Conservation (phyloP, 1,139 yeast genomes). For the Nakaseomyces sp. region DNA sequence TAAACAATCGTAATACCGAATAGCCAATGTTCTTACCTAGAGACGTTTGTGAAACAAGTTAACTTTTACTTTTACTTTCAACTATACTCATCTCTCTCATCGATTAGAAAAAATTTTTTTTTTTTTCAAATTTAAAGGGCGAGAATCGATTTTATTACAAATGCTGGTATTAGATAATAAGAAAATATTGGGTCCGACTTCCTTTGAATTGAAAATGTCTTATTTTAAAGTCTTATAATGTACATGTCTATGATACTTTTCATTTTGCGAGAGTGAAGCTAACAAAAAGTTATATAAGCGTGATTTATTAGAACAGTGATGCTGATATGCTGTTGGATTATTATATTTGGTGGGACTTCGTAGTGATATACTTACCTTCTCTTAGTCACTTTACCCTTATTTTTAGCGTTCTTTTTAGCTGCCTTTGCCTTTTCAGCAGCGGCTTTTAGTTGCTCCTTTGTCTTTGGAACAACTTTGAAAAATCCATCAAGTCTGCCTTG, state of each 20-base stretch:
- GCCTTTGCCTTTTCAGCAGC: constrained; percentile 37
- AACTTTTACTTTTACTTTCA: neutral
- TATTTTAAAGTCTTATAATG: neutral
- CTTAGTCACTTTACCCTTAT: constrained; percentile 26
- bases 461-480: constrained; percentile 61
- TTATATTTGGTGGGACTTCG: no score
- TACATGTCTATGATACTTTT: constrained; percentile 6
- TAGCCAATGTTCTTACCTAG: neutral
- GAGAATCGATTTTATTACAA: neutral
- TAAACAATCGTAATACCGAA: neutral
- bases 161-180: neutral
- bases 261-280: neutral
- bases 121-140: neutral
- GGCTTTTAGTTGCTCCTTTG: constrained; percentile 35
- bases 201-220: no score
- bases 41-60: no score
- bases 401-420: constrained; percentile 31
- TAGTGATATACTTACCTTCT: no score
- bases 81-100: neutral
- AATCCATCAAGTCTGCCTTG: constrained; percentile 93
- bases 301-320: no score
- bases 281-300: no score
- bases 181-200: no score
- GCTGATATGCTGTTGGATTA: no score
- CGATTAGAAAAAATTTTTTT: neutral